These are phyloP conservation scores for Penicillium paneum DNA, from an alignment of 2,329 filamentous ascomycete species.

Conservation along the genomic window DNA sequence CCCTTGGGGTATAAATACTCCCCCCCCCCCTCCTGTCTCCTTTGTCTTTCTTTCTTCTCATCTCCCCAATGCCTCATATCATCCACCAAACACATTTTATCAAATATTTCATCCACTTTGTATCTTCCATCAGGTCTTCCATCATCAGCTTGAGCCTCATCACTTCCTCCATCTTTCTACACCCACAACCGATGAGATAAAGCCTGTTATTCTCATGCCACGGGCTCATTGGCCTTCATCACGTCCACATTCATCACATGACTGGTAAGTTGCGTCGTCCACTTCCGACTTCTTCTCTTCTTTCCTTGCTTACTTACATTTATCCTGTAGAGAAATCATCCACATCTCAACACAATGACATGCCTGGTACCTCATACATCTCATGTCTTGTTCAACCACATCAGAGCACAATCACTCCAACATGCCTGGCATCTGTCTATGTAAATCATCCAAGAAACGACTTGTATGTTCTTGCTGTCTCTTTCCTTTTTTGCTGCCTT, in stretches of 20 bases:
- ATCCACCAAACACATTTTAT: neutral
- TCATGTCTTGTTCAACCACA: neutral
- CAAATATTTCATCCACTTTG: neutral
- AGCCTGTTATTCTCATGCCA: neutral
- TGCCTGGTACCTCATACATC: neutral
- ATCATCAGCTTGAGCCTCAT: neutral
- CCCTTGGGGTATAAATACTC: neutral
- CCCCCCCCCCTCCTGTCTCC: neutral
- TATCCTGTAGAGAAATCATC: neutral
- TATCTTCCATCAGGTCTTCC: neutral
- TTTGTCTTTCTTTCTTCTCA: neutral
- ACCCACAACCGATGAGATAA: neutral
- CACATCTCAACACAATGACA: neutral
- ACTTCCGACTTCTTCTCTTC: neutral
- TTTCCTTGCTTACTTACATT: neutral
- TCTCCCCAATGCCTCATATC: neutral
- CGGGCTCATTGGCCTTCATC: neutral
- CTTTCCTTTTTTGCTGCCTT: neutral
- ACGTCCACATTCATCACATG: neutral
- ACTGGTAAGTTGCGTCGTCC: neutral
- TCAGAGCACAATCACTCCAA: neutral
- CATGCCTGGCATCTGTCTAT: neutral
- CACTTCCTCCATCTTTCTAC: neutral
- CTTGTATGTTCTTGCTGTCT: neutral
- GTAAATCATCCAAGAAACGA: neutral